Evolutionary conservation across 805 yeast genomes (phyloP), one percentile per base, ranked within the genome.

Genomic region (Pichia eremophila): DNA sequence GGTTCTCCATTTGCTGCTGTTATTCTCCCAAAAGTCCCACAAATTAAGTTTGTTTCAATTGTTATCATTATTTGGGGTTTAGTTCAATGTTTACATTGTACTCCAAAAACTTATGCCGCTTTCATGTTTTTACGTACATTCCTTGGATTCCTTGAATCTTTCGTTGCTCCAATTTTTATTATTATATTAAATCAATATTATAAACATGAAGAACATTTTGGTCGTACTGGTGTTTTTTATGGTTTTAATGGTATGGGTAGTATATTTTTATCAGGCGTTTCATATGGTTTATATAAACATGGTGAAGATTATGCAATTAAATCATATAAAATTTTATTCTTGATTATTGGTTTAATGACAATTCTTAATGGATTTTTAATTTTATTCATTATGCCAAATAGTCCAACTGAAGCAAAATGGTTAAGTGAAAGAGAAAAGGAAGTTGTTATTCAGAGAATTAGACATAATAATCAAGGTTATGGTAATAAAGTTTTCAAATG

Each of bases 301-400:
- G 19, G 39, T 28, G 48, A 38, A 17, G 27, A 40, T 7, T 41
- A 45, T 39, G 19, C 47, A 2, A n/a, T 79, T 6, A 68, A 62
- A 3, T 69, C 81, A 4, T 85, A 90, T 90, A 78, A 75, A 57
- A 59, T 77, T 14, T 60, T 81, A 4, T 84, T 74, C 58, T 64
- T 84, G 43, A 67, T 81, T 31, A 72, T 77, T 39, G 95, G 93
- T 15, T 59, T 70, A 8, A 69, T 78, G 48, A 81, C 87, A 3
- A 61, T 80, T 8, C 56, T 73, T 11, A 56, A 77, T 15, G 85
- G 84, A 7, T 45, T 73, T 11, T 46, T 71, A 11, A 67, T 78
- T 49, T 60, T 62, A 40, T 52, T 76, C 46, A 77, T 75, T 29
- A 47, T 66, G 25, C 70, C 71, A 8, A 61, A 63, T 51, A 53